phyloP scores from a whole-genome alignment of 768 basidiomycete genomes.

The Mycena leptocephala region DNA sequence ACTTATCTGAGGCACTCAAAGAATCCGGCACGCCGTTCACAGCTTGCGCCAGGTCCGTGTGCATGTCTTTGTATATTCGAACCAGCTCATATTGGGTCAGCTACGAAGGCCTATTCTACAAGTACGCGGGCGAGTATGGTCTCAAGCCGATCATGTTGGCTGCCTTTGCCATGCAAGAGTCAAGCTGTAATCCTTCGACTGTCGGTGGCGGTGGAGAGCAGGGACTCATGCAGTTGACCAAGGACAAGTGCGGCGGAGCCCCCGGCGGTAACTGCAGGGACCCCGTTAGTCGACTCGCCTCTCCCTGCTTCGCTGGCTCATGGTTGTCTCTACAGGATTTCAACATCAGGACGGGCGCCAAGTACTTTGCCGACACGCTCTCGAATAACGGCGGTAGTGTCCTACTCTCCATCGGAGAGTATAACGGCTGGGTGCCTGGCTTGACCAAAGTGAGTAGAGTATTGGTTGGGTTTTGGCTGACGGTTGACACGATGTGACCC shows the following conservation, averaged over 20 bases:
- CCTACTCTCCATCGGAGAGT: constrained; percentile 74
- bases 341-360: constrained; percentile 80
- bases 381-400: constrained; percentile 67
- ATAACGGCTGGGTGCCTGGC: constrained; percentile 80
- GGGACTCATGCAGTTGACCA: constrained; percentile 90
- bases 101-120: constrained; percentile 63
- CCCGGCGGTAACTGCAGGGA: constrained; percentile 64
- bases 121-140: constrained; percentile 64
- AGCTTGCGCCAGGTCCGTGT: constrained; percentile 67
- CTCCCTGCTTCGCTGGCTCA: constrained; percentile 13
- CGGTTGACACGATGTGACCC: constrained; percentile 8
- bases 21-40: constrained; percentile 69
- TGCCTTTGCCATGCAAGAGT: constrained; percentile 92
- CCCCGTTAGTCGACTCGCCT: constrained; percentile 51
- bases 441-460: constrained; percentile 69
- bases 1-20: constrained; percentile 66
- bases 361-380: constrained; percentile 71
- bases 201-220: constrained; percentile 88
- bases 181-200: constrained; percentile 74
- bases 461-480: background rate
- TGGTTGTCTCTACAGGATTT: constrained; percentile 64
- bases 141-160: constrained; percentile 87
- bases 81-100: background rate
- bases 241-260: constrained; percentile 81
- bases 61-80: background rate